Percentiles rank a stretch among this genome's conserved stretches.
phyloP scores from a whole-genome alignment of 2,329 filamentous ascomycete species.

The Penicillium glabrum region DNA sequence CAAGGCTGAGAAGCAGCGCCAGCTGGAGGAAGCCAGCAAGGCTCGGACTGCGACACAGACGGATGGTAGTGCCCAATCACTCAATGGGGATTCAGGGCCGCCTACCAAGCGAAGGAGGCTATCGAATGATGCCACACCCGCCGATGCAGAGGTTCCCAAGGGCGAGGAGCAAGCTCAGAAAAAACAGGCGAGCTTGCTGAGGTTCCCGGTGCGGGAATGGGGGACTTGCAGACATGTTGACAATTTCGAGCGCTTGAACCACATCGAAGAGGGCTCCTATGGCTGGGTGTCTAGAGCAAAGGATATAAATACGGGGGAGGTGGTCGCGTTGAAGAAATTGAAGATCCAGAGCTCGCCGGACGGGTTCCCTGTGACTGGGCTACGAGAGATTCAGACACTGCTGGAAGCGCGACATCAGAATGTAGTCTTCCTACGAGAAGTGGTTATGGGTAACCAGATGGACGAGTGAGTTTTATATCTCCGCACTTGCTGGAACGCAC shows the following conservation, averaged over 20 bases:
- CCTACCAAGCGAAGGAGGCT: slow-evolving; percentile 64
- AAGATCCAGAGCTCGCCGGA: slow-evolving; percentile 81
- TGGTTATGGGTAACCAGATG: slow-evolving; percentile 71
- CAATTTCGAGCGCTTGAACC: slow-evolving; percentile 88
- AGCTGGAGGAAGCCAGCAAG: slow-evolving; percentile 55
- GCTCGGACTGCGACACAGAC: slow-evolving; percentile 39
- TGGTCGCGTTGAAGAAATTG: slow-evolving; percentile 90
- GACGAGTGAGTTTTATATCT: slow-evolving; percentile 51
- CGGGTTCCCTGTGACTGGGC: slow-evolving; percentile 85
- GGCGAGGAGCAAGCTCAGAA: slow-evolving; percentile 24
- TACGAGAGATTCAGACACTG: slow-evolving; percentile 91
- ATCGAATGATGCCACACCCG: slow-evolving; percentile 47
- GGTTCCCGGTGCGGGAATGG: slow-evolving; percentile 70
- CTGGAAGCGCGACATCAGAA: slow-evolving; percentile 78
- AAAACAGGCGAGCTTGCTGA: slow-evolving; percentile 60
- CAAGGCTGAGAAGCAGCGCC: slow-evolving; percentile 78
- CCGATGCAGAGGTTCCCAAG: slow-evolving; percentile 21
- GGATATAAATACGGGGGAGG: slow-evolving; percentile 68
- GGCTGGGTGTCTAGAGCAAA: slow-evolving; percentile 87
- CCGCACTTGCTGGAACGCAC: background rate
- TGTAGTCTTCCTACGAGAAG: slow-evolving; percentile 77
- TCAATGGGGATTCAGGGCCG: slow-evolving; percentile 35
- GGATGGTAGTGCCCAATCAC: slow-evolving; percentile 17
- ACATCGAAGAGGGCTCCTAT: slow-evolving; percentile 97
- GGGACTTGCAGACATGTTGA: slow-evolving; percentile 74